Conservation (phyloP, 164 flowering plant genomes). For the Tetracentron sinense region DNA sequence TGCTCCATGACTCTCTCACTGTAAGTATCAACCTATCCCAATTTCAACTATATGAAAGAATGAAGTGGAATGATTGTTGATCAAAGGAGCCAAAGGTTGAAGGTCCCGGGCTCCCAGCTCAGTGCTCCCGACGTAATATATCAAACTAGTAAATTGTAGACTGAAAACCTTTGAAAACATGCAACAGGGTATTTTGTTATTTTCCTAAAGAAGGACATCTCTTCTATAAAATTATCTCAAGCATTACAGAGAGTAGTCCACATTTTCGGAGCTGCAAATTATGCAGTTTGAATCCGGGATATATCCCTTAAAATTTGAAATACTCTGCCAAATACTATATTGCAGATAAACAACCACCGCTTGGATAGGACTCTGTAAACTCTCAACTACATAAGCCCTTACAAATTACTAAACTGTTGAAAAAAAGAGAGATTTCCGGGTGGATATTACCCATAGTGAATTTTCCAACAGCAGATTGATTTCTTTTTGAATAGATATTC, state of each 20-base stretch:
- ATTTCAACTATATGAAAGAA: background rate
- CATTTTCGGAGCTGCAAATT: slow-evolving; percentile 6
- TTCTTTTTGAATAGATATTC: background rate
- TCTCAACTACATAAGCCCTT: slow-evolving; percentile 15
- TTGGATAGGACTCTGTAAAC: slow-evolving; percentile 11
- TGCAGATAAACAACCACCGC: slow-evolving; percentile 7
- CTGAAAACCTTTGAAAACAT: background rate
- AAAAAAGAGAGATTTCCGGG: slow-evolving; percentile 9
- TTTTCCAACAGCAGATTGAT: background rate
- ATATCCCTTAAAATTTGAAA: background rate
- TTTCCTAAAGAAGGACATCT: background rate
- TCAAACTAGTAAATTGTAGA: background rate
- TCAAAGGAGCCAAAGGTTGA: background rate
- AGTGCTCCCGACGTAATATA: background rate
- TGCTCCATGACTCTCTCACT: background rate
- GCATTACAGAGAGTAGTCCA: background rate
- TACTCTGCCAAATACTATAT: slow-evolving; percentile 9
- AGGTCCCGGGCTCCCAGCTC: background rate
- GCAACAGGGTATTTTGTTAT: background rate
- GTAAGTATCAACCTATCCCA: background rate
- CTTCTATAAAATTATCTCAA: slow-evolving; percentile 6
- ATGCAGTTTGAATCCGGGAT: slow-evolving; percentile 5
- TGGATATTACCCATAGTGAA: slow-evolving; percentile 9
- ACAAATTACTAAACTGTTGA: background rate
- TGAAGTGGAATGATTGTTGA: background rate